Percentiles rank a stretch among this genome's conserved stretches.
phyloP scores from a whole-genome alignment of 768 basidiomycete species.

The Tulasnella calospora region DNA sequence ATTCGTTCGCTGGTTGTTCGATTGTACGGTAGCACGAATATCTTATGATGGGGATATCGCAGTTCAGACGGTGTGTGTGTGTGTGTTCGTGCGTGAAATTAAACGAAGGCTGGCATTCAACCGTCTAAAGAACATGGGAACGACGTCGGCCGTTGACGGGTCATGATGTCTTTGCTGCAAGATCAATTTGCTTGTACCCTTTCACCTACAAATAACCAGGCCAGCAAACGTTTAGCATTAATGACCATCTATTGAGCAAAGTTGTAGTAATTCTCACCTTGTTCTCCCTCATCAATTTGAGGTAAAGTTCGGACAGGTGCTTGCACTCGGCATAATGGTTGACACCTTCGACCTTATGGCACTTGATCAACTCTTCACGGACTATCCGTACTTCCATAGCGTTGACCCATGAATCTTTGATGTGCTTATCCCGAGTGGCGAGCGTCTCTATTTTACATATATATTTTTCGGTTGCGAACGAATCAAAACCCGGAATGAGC shows the following conservation, averaged over 20 bases:
- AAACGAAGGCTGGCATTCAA: not conserved
- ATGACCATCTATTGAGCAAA: not conserved
- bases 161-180: conserved; percentile 29
- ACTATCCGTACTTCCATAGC: conserved; percentile 91
- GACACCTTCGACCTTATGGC: conserved; percentile 84
- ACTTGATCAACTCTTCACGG: conserved; percentile 81
- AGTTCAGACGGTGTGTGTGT: not conserved
- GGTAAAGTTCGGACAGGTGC: conserved; percentile 78
- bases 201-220: conserved; percentile 53
- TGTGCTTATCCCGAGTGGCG: conserved; percentile 55
- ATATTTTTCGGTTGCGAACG: not conserved
- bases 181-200: conserved; percentile 78
- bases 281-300: conserved; percentile 70
- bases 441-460: conserved; percentile 27
- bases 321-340: conserved; percentile 88
- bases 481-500: not conserved
- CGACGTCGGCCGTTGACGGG: conserved; percentile 1
- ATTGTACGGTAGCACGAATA: conserved; percentile 5
- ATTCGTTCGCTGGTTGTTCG: conserved; percentile 3
- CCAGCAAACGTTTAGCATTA: not conserved
- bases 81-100: not conserved
- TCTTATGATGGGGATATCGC: not conserved
- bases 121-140: not conserved
- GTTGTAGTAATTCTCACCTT: conserved; percentile 51
- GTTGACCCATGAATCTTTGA: conserved; percentile 91